A percentile compares a stretch with the other conserved stretches of the same genome.
Conservation (phyloP, 495 filamentous ascomycete genomes). For the Tuber borchii region DNA sequence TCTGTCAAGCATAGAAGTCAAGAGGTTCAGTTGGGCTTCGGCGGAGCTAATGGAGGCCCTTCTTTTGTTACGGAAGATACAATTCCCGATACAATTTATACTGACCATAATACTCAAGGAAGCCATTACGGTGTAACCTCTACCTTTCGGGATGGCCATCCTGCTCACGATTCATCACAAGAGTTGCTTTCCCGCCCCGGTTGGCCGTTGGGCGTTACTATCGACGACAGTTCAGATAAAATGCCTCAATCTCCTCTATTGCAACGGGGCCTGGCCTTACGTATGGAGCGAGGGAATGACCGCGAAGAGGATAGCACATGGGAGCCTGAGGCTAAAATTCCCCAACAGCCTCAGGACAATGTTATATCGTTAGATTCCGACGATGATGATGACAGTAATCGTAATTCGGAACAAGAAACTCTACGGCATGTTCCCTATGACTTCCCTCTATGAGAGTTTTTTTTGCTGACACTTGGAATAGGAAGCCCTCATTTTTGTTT, state of each 20-base stretch:
- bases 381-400: conserved; percentile 6
- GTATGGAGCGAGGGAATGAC: neutral
- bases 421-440: conserved; percentile 4
- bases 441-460: neutral
- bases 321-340: conserved; percentile 5
- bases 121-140: neutral
- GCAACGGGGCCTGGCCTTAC: neutral
- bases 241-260: neutral
- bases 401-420: neutral
- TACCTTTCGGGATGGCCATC: neutral
- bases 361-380: conserved; percentile 29
- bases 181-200: neutral
- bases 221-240: neutral
- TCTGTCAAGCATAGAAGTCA: conserved; percentile 2
- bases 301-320: neutral
- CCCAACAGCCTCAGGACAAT: conserved; percentile 9
- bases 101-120: neutral
- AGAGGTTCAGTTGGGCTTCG: conserved; percentile 33
- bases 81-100: conserved; percentile 16
- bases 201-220: neutral
- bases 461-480: neutral
- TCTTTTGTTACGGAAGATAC: conserved; percentile 38
- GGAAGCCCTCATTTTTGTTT: neutral
- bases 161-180: neutral
- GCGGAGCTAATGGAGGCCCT: conserved; percentile 34